phyloP scores from a whole-genome alignment of 805 yeast genomes.

The Torulaspora delbrueckii region DNA sequence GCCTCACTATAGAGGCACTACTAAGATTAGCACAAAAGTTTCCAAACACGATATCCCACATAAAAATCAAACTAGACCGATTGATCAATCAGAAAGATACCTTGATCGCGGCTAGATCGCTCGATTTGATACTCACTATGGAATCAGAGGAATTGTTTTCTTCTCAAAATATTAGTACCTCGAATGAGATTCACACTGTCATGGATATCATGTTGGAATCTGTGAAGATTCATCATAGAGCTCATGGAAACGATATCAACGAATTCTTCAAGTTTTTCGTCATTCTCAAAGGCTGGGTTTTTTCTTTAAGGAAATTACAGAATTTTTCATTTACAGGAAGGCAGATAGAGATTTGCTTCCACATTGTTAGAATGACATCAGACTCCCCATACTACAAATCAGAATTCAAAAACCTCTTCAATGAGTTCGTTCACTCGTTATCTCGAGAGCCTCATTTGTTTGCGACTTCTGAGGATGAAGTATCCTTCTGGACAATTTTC shows the following conservation, averaged over 20 bases:
- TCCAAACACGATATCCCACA: not conserved
- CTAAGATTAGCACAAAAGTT: not conserved
- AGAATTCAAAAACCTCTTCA: conserved; percentile 3
- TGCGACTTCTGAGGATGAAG: not conserved
- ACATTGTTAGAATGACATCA: conserved; percentile 18
- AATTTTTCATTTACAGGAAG: conserved; percentile 1
- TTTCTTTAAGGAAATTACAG: conserved; percentile 3
- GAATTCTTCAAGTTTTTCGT: conserved; percentile 23
- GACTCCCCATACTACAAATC: conserved; percentile 7
- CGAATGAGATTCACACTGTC: not conserved
- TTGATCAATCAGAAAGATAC: not conserved
- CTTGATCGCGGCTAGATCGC: not conserved
- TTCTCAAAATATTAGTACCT: not conserved
- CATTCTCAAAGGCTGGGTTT: conserved; percentile 19
- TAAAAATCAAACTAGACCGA: not conserved
- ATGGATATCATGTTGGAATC: not conserved
- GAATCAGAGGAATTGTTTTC: conserved; percentile 1
- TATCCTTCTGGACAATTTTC: conserved; percentile 10
- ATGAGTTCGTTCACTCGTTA: not conserved
- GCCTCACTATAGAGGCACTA: conserved; percentile 10
- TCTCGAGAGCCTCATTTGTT: conserved; percentile 1
- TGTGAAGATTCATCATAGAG: not conserved
- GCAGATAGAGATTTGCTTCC: conserved; percentile 19
- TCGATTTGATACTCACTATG: conserved; percentile 4
- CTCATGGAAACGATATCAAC: not conserved